Evolutionary conservation across 2,329 filamentous ascomycete genomes (phyloP).

Genomic region (Fusarium napiforme): DNA sequence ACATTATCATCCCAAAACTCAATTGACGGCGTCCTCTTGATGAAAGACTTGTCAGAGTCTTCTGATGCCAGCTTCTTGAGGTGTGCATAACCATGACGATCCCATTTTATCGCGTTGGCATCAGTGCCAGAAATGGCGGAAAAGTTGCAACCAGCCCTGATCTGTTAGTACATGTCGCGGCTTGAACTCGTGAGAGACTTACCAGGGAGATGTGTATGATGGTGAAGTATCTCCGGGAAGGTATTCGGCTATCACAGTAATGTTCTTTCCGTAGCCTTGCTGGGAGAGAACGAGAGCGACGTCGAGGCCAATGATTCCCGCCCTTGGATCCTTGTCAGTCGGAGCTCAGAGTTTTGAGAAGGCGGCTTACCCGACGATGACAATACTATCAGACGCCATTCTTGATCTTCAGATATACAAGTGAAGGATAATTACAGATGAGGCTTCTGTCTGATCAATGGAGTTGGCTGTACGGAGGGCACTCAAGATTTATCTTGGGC

Average conservation of each 20-base stretch:
- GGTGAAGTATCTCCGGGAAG: neutral
- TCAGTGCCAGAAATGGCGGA: constrained; percentile 11
- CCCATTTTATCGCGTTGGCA: constrained; percentile 10
- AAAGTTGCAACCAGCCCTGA: constrained; percentile 3
- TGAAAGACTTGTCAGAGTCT: neutral
- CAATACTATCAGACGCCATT: neutral
- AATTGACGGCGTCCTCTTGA: neutral
- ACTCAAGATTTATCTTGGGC: no score
- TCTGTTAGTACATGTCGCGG: neutral
- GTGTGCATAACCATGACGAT: neutral
- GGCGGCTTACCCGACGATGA: neutral
- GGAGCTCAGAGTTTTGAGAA: no score
- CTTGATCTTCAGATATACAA: no score
- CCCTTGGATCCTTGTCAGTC: neutral
- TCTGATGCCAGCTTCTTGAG: neutral
- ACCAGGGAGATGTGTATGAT: constrained; percentile 10
- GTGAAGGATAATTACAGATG: no score
- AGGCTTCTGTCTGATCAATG: no score
- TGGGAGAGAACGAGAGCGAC: neutral
- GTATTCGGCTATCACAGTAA: neutral
- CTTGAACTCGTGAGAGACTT: neutral
- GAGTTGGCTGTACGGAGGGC: no score
- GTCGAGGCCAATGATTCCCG: constrained; percentile 1
- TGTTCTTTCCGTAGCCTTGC: neutral
- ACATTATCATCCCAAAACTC: constrained; percentile 13